Percentiles rank a stretch among this genome's conserved stretches.
These are phyloP conservation scores for Bassia scoparia DNA, from an alignment of 148 eudicot species.

Conservation along the genomic window DNA sequence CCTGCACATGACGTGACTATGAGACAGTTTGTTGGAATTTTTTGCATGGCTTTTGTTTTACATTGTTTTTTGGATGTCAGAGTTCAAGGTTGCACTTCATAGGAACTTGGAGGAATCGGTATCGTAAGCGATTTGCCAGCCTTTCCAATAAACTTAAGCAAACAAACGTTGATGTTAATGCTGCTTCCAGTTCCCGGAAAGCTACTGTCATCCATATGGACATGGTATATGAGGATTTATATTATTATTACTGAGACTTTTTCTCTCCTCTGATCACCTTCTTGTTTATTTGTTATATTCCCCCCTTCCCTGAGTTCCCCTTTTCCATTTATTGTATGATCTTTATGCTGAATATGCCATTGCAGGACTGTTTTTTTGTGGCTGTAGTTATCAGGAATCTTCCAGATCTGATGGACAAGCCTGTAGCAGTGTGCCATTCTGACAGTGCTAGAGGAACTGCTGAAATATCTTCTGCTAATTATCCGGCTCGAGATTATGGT, in stretches of 20 bases:
- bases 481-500: conserved; percentile 91
- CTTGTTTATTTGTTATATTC: not conserved
- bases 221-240: conserved; percentile 53
- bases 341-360: conserved; percentile 8
- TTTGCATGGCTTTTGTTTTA: not conserved
- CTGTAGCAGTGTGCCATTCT: conserved; percentile 96
- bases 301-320: not conserved
- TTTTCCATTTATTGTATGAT: not conserved
- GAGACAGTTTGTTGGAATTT: not conserved
- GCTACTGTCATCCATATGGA: conserved; percentile 69
- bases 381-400: conserved; percentile 74
- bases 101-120: conserved; percentile 96
- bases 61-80: conserved; percentile 38
- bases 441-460: conserved; percentile 94
- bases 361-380: conserved; percentile 95
- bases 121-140: conserved; percentile 67
- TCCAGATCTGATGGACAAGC: conserved; percentile 71
- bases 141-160: conserved; percentile 35
- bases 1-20: not conserved
- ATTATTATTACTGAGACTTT: not conserved
- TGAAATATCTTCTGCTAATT: conserved; percentile 94
- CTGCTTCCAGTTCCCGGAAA: conserved; percentile 34
- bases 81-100: conserved; percentile 91
- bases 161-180: conserved; percentile 30
- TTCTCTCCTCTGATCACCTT: not conserved